These are phyloP conservation scores for Phytophthora melonis DNA, from an alignment of 352 stramenopile species.

Conservation along the genomic window DNA sequence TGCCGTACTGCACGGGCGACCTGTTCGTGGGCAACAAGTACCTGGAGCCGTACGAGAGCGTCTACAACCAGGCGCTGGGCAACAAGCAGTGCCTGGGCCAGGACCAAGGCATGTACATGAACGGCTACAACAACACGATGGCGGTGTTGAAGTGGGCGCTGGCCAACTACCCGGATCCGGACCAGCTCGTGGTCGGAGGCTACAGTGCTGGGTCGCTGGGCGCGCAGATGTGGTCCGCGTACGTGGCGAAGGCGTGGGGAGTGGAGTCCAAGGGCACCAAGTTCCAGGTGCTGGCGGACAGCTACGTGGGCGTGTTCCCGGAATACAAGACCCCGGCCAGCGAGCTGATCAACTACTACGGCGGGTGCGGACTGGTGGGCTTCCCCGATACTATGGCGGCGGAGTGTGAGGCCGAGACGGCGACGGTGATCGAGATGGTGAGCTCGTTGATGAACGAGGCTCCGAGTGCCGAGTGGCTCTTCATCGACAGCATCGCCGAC, in stretches of 20 bases:
- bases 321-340: slow-evolving; percentile 34
- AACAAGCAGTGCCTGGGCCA: slow-evolving; percentile 42
- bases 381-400: slow-evolving; percentile 41
- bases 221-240: slow-evolving; percentile 47
- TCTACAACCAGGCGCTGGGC: slow-evolving; percentile 42
- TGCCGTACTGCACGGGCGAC: slow-evolving; percentile 74
- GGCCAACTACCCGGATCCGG: slow-evolving; percentile 60
- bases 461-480: slow-evolving; percentile 48
- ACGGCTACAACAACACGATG: slow-evolving; percentile 69
- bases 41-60: slow-evolving; percentile 29
- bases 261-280: slow-evolving; percentile 36
- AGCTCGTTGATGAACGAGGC: slow-evolving; percentile 39
- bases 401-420: slow-evolving; percentile 40
- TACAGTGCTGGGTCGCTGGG: slow-evolving; percentile 61
- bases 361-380: slow-evolving; percentile 38
- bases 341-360: slow-evolving; percentile 52
- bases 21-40: slow-evolving; percentile 60
- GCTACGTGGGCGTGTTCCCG: slow-evolving; percentile 60
- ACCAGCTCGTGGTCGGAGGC: slow-evolving; percentile 58
- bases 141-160: slow-evolving; percentile 64
- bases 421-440: slow-evolving; percentile 41
- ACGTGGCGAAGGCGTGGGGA: slow-evolving; percentile 56
- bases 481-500: slow-evolving; percentile 56
- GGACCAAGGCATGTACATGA: slow-evolving; percentile 57
- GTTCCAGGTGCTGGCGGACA: slow-evolving; percentile 58